Percentiles rank a stretch among this genome's conserved stretches.
phyloP scores from a whole-genome alignment of 106 monocot species.

The Allium sativum region DNA sequence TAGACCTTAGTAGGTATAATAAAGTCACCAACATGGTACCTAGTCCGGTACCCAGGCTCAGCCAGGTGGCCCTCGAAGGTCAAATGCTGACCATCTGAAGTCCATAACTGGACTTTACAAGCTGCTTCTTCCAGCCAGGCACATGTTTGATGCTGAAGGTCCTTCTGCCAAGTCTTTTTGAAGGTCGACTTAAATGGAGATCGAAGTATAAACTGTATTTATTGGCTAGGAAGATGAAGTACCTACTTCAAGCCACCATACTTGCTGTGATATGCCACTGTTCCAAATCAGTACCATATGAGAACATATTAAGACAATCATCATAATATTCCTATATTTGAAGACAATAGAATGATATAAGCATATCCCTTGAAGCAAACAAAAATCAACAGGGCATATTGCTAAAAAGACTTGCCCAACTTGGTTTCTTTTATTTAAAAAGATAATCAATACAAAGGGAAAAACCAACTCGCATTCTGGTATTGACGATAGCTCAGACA shows the following conservation, averaged over 20 bases:
- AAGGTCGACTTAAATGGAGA: slow-evolving; percentile 30
- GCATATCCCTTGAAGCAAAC: too few relatives aligned
- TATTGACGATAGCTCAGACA: neutral
- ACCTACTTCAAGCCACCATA: slow-evolving; percentile 42
- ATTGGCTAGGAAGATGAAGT: slow-evolving; percentile 35
- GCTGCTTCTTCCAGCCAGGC: slow-evolving; percentile 40
- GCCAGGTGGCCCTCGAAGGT: slow-evolving; percentile 20
- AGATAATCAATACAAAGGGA: too few relatives aligned
- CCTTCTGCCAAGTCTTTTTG: slow-evolving; percentile 25
- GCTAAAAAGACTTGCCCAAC: too few relatives aligned
- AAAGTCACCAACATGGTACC: slow-evolving; percentile 39
- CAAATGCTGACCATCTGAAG: slow-evolving; percentile 39
- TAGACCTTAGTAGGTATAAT: slow-evolving; percentile 30
- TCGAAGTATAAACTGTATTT: slow-evolving; percentile 39
- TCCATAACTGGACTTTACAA: slow-evolving; percentile 30
- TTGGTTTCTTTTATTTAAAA: too few relatives aligned
- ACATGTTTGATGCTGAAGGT: slow-evolving; percentile 21
- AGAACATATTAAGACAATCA: too few relatives aligned
- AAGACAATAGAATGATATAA: too few relatives aligned
- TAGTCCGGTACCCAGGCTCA: slow-evolving; percentile 27
- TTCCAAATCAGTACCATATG: slow-evolving; percentile 21
- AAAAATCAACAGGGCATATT: too few relatives aligned
- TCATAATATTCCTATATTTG: too few relatives aligned
- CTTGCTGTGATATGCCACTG: slow-evolving; percentile 40
- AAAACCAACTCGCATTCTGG: too few relatives aligned